These are phyloP conservation scores for Aspergillus vadensis DNA, from an alignment of 2,329 filamentous ascomycete genomes.

Conservation along the genomic window DNA sequence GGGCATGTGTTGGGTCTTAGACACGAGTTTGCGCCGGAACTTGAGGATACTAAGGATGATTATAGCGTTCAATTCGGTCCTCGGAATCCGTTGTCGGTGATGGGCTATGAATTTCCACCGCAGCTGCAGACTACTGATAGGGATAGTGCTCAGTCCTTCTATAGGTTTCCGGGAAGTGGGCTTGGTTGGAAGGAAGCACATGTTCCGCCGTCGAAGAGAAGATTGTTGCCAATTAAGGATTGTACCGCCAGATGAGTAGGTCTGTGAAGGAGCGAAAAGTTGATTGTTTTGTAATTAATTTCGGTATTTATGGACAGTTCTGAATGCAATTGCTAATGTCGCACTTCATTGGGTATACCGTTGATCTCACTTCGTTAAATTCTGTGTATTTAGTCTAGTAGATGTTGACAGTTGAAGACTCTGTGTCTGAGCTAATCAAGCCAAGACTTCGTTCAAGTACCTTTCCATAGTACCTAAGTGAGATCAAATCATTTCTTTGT, in stretches of 20 bases:
- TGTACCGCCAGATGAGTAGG: conserved; percentile 1
- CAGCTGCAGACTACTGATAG: conserved; percentile 3
- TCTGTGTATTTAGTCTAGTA: too few relatives aligned
- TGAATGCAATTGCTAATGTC: neutral
- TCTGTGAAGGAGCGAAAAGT: neutral
- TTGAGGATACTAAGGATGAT: neutral
- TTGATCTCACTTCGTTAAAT: too few relatives aligned
- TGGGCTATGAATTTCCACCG: conserved; percentile 11
- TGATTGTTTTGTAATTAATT: neutral
- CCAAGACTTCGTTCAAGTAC: too few relatives aligned
- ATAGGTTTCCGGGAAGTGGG: neutral
- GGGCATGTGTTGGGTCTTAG: conserved; percentile 13
- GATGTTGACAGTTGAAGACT: too few relatives aligned
- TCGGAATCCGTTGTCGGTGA: conserved; percentile 9
- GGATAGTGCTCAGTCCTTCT: conserved; percentile 9
- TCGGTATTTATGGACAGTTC: neutral
- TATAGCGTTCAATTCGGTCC: conserved; percentile 12
- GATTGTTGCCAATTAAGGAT: neutral
- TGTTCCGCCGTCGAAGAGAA: neutral
- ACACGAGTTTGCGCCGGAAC: conserved; percentile 15
- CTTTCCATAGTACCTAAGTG: too few relatives aligned
- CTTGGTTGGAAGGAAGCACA: conserved; percentile 4
- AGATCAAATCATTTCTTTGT: too few relatives aligned
- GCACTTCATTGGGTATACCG: too few relatives aligned
- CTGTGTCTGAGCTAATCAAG: too few relatives aligned